These are phyloP conservation scores for Anethum foeniculum DNA, from an alignment of 140 eudicot genomes.

Conservation along the genomic window DNA sequence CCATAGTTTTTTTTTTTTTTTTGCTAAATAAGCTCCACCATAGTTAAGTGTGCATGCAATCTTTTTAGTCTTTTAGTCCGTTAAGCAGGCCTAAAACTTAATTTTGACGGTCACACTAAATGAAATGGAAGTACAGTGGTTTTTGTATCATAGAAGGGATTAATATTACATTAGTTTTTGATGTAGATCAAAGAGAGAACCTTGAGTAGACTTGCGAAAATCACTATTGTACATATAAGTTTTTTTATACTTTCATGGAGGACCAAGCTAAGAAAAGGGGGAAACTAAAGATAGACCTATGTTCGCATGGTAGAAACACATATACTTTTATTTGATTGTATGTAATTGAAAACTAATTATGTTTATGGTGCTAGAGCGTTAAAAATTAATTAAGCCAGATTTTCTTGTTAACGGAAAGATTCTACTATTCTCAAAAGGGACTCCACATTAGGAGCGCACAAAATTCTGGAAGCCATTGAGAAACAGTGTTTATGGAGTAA, in stretches of 20 bases:
- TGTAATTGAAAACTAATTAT: no score
- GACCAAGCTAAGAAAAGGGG: no score
- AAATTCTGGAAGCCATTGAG: background rate
- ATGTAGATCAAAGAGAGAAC: background rate
- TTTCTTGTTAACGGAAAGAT: background rate
- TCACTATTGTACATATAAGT: no score
- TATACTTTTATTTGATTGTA: no score
- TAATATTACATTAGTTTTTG: background rate
- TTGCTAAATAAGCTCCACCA: background rate
- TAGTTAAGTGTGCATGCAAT: background rate
- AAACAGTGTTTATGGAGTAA: background rate
- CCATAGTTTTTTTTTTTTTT: background rate
- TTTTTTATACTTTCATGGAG: no score
- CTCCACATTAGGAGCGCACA: background rate
- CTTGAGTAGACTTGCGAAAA: background rate
- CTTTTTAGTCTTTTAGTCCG: background rate
- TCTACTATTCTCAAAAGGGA: background rate
- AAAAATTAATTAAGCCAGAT: no score
- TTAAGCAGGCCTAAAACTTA: background rate
- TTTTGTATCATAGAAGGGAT: background rate
- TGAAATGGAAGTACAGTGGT: background rate
- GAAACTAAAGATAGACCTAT: no score
- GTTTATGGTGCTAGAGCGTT: no score
- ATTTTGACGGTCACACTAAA: background rate
- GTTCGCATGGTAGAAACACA: no score